These are phyloP conservation scores for Aspergillus fischeri DNA, from an alignment of 2,329 filamentous ascomycete genomes.

Conservation along the genomic window DNA sequence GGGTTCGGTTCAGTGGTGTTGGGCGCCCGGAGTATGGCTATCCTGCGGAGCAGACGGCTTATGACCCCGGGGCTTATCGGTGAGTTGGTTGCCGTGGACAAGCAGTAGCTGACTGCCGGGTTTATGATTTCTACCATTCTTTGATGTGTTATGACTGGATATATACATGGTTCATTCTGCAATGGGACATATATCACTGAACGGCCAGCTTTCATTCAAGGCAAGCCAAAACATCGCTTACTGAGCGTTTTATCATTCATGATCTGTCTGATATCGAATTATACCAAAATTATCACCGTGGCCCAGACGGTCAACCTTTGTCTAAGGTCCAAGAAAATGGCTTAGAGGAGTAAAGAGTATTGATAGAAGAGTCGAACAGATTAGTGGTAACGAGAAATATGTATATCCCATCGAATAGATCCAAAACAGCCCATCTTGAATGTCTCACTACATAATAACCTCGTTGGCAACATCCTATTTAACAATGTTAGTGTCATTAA, in stretches of 20 bases:
- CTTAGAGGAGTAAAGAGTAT: background rate
- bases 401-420: slow-evolving; percentile 15
- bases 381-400: slow-evolving; percentile 2
- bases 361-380: background rate
- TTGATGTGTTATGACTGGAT: background rate
- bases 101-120: background rate
- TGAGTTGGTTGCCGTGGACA: slow-evolving; percentile 10
- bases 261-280: too few relatives aligned
- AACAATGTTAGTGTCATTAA: slow-evolving; percentile 2
- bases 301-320: too few relatives aligned
- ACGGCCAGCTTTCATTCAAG: too few relatives aligned
- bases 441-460: slow-evolving; percentile 75
- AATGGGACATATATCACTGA: too few relatives aligned
- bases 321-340: background rate
- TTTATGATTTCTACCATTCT: background rate
- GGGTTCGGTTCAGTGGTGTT: slow-evolving; percentile 20
- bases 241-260: too few relatives aligned
- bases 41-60: slow-evolving; percentile 30
- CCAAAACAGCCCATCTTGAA: slow-evolving; percentile 2
- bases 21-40: slow-evolving; percentile 22
- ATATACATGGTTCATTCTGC: background rate
- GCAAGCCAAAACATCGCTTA: too few relatives aligned
- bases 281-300: too few relatives aligned
- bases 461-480: slow-evolving; percentile 44
- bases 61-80: slow-evolving; percentile 32